A percentile compares a stretch with the other conserved stretches of the same genome.
Evolutionary conservation across 1,284 basidiomycete genomes (phyloP).

Genomic region (Butyriboletus appendiculatus): DNA sequence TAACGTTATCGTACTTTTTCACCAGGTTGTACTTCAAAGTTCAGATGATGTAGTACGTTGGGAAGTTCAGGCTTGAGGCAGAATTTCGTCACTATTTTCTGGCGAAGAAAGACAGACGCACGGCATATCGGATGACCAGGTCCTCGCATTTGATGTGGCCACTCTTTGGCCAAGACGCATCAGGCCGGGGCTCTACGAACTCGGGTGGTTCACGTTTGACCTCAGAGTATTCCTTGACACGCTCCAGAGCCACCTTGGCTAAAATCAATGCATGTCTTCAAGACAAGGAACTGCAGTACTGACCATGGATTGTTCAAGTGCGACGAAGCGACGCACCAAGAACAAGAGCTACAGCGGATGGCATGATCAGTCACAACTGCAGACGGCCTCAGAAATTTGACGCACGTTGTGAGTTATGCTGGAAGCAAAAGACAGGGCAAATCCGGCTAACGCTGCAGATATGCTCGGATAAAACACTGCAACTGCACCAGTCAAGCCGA

Average conservation of each 20-base stretch:
- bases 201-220: conserved; percentile 77
- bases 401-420: conserved; percentile 75
- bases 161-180: conserved; percentile 76
- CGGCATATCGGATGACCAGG: conserved; percentile 86
- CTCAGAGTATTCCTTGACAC: conserved; percentile 89
- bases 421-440: conserved; percentile 81
- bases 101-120: conserved; percentile 39
- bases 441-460: conserved; percentile 79
- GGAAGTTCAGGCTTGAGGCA: conserved; percentile 72
- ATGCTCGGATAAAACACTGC: conserved; percentile 71
- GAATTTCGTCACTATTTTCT: background rate
- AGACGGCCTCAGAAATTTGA: conserved; percentile 10
- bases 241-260: conserved; percentile 81
- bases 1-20: conserved; percentile 56
- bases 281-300: conserved; percentile 13
- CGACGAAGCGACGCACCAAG: conserved; percentile 71
- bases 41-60: conserved; percentile 81
- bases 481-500: conserved; percentile 72
- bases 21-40: conserved; percentile 74
- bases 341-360: conserved; percentile 47
- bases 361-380: conserved; percentile 26
- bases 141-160: conserved; percentile 81
- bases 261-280: conserved; percentile 7
- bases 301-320: conserved; percentile 91
- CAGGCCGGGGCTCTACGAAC: conserved; percentile 83